Evolutionary conservation across 345 rosid genomes (phyloP).

Genomic region (Salix viminalis): DNA sequence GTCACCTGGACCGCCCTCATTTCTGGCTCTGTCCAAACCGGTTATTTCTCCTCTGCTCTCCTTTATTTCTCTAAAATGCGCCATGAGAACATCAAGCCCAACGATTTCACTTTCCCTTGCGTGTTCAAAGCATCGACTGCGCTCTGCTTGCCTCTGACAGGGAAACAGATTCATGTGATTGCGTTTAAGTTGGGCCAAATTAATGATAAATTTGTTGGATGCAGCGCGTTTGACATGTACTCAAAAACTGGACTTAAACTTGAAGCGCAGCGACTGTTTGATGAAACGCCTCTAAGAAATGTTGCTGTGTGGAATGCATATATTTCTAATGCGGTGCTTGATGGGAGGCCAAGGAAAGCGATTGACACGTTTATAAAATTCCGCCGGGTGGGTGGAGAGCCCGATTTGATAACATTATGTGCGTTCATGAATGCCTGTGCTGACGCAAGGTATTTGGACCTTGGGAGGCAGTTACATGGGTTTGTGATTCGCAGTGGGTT

Average conservation of each 20-base stretch:
- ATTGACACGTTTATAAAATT: conserved; percentile 50
- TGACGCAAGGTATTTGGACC: conserved; percentile 39
- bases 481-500: conserved; percentile 52
- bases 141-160: conserved; percentile 33
- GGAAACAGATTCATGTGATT: conserved; percentile 57
- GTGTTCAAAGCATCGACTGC: conserved; percentile 68
- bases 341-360: conserved; percentile 46
- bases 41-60: conserved; percentile 55
- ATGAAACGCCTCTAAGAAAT: conserved; percentile 70
- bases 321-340: conserved; percentile 63
- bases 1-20: conserved; percentile 76
- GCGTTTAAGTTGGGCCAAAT: conserved; percentile 54
- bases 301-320: conserved; percentile 67
- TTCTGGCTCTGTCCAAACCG: conserved; percentile 63
- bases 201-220: conserved; percentile 61
- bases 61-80: conserved; percentile 47
- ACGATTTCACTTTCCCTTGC: conserved; percentile 83
- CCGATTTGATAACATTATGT: conserved; percentile 66
- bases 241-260: conserved; percentile 40
- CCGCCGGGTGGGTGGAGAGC: conserved; percentile 48
- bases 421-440: conserved; percentile 68
- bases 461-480: conserved; percentile 70
- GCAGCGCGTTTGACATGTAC: conserved; percentile 81
- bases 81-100: conserved; percentile 51
- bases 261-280: conserved; percentile 66